phyloP scores from a whole-genome alignment of 2,329 filamentous ascomycete genomes.

The Ophiocordyceps polyrhachis-furcata region DNA sequence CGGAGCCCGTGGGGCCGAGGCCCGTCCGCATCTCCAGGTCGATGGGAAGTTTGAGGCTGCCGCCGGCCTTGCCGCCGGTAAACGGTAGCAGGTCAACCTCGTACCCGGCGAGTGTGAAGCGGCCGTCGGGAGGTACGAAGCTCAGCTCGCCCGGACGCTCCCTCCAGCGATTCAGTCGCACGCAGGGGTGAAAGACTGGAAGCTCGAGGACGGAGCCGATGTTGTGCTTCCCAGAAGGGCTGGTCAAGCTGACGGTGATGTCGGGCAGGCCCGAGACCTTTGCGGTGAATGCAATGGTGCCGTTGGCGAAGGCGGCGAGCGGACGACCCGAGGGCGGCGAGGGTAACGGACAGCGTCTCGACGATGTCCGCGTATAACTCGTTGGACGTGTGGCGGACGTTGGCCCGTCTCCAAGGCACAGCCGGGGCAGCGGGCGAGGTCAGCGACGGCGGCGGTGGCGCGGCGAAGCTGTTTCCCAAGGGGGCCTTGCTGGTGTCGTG shows the following conservation, averaged over 20 bases:
- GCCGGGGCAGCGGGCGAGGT: slow-evolving; percentile 29
- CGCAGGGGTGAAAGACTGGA: slow-evolving; percentile 91
- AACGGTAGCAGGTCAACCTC: slow-evolving; percentile 79
- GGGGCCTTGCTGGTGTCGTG: slow-evolving; percentile 18
- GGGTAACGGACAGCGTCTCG: slow-evolving; percentile 70
- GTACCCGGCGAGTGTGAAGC: slow-evolving; percentile 85
- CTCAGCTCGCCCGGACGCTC: slow-evolving; percentile 81
- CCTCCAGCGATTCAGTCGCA: slow-evolving; percentile 75
- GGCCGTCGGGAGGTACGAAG: slow-evolving; percentile 86
- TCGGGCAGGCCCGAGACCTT: slow-evolving; percentile 93
- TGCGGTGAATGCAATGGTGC: slow-evolving; percentile 83
- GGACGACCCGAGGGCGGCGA: slow-evolving; percentile 82
- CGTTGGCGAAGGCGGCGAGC: slow-evolving; percentile 71
- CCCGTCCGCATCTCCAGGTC: slow-evolving; percentile 65
- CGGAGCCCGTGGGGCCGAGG: slow-evolving; percentile 54
- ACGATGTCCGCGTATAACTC: slow-evolving; percentile 94
- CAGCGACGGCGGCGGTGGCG: slow-evolving; percentile 20
- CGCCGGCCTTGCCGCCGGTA: slow-evolving; percentile 35
- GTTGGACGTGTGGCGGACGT: slow-evolving; percentile 90
- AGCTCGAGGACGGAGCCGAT: slow-evolving; percentile 60
- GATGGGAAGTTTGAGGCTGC: slow-evolving; percentile 62
- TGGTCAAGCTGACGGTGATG: slow-evolving; percentile 61
- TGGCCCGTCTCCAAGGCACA: slow-evolving; percentile 75
- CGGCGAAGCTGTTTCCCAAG: slow-evolving; percentile 18
- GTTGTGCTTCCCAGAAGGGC: slow-evolving; percentile 63